Percentiles rank a stretch among this genome's conserved stretches.
Conservation (phyloP, 2,329 filamentous ascomycete species). For the Leptographium procerum region DNA sequence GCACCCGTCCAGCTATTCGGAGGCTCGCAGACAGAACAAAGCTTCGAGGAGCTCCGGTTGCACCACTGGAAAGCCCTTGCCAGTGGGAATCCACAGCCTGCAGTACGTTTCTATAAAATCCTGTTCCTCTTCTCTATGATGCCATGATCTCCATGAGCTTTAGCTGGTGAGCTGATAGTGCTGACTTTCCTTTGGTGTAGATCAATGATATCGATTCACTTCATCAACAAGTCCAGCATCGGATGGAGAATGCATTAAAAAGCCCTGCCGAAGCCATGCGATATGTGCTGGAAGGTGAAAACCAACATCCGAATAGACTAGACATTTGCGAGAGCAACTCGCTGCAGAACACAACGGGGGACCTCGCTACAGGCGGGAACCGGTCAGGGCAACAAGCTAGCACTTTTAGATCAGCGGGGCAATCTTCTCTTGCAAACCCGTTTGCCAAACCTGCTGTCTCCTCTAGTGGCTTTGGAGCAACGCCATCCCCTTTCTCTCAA, state of each 20-base stretch:
- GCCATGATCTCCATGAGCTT: no score
- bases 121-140: neutral
- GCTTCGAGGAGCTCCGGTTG: conserved; percentile 75
- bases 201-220: conserved; percentile 49
- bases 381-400: conserved; percentile 15
- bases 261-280: conserved; percentile 62
- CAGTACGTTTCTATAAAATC: conserved; percentile 28
- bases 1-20: conserved; percentile 77
- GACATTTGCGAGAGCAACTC: conserved; percentile 46
- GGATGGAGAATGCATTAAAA: conserved; percentile 58
- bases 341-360: conserved; percentile 28
- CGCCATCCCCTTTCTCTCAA: conserved; percentile 19
- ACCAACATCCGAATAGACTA: conserved; percentile 63
- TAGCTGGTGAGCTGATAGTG: neutral
- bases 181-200: conserved; percentile 24
- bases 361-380: conserved; percentile 30
- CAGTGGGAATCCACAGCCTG: conserved; percentile 45
- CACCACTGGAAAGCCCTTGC: conserved; percentile 54
- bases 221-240: conserved; percentile 53
- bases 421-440: conserved; percentile 7
- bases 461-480: conserved; percentile 29
- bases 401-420: conserved; percentile 20
- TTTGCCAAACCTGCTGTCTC: conserved; percentile 24
- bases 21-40: conserved; percentile 67
- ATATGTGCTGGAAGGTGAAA: conserved; percentile 53